Evolutionary conservation across 2,329 filamentous ascomycete species (phyloP), one percentile per base, ranked within the genome.

Genomic region (Beauveria rudraprayagi): DNA sequence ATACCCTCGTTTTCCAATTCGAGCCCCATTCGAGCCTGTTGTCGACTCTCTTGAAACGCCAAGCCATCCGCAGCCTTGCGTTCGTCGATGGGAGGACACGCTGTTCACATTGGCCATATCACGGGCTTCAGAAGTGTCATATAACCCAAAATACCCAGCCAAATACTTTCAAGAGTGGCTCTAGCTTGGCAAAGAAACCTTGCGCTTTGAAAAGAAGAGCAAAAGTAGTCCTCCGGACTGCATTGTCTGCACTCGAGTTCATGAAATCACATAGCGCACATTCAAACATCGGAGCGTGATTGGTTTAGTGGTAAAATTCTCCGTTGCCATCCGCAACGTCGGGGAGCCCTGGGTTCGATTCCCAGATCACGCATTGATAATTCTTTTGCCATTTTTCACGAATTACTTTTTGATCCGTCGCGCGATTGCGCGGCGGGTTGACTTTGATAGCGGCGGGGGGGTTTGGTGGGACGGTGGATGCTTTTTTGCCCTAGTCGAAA

Each of bases 251-350:
- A 5, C n/a, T 19, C 14, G 24, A 19, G 2, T 28, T 47, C 28
- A 56, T 37, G 22, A 3, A n/a, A n/a, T 19, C n/a, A 56, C 17
- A 56, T 48, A 56, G 14, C 5, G 43, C 16, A 3, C 3, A 0
- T 10, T 6, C 3, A 2, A 3, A 24, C 41, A 56, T 24, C 54
- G 8, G n/a, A 10, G 64, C 64, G 64, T 66, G 61, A 62, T 64
- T 66, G 65, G 65, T 66, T 66, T 65, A 66, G 64, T 66, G 64
- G 64, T 66, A 66, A 65, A 66, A 66, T 66, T 63, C 64, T 63
- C 61, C 64, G 64, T 66, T 66, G 64, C 64, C 64, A 66, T 66
- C 63, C 9, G 59, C 59, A 61, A 55, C 59, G 44, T 61, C 59
- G 59, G 52, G 51, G 59, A 55, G 59, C 64, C 64, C 64, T 63